Evolutionary conservation across 805 yeast species (phyloP).

Genomic region (Starmerella sp.): DNA sequence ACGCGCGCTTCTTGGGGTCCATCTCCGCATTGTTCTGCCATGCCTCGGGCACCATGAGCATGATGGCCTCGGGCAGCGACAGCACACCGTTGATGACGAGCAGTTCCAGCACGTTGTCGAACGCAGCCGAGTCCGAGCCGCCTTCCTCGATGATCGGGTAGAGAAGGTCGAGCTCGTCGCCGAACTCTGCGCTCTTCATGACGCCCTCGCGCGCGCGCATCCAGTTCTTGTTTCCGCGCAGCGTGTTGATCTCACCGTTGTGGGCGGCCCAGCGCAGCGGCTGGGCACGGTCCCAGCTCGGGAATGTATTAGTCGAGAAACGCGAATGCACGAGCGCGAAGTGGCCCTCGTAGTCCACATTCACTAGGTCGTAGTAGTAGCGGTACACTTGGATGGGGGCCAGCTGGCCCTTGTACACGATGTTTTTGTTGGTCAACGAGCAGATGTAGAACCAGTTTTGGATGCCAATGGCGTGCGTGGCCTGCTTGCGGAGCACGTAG

Average conservation of each 20-base stretch:
- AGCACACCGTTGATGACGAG: conserved; percentile 84
- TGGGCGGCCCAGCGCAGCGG: conserved; percentile 96
- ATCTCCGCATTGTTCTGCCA: conserved; percentile 81
- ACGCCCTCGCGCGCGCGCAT: conserved; percentile 98
- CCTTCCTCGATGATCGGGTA: conserved; percentile 97
- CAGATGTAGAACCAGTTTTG: conserved; percentile 98
- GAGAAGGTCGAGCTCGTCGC: conserved; percentile 79
- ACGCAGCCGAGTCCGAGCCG: conserved; percentile 96
- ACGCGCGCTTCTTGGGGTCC: conserved; percentile 87
- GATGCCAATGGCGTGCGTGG: conserved; percentile 81
- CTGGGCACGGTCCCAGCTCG: conserved; percentile 99
- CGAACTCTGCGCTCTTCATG: conserved; percentile 76
- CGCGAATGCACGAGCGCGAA: conserved; percentile 95
- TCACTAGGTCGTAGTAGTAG: conserved; percentile 84
- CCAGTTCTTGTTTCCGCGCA: conserved; percentile 98
- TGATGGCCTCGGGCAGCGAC: conserved; percentile 90
- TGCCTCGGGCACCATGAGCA: conserved; percentile 95
- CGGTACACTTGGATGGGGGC: conserved; percentile 94
- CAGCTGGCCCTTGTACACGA: conserved; percentile 94
- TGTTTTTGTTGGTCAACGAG: conserved; percentile 76
- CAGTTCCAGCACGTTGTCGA: conserved; percentile 88
- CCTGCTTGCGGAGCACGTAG: conserved; percentile 76
- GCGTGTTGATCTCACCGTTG: conserved; percentile 95
- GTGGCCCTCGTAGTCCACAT: conserved; percentile 87
- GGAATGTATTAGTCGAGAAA: conserved; percentile 95